A percentile compares a stretch with the other conserved stretches of the same genome.
Conservation (phyloP, 2,329 filamentous ascomycete genomes). For the Cercospora janseana region DNA sequence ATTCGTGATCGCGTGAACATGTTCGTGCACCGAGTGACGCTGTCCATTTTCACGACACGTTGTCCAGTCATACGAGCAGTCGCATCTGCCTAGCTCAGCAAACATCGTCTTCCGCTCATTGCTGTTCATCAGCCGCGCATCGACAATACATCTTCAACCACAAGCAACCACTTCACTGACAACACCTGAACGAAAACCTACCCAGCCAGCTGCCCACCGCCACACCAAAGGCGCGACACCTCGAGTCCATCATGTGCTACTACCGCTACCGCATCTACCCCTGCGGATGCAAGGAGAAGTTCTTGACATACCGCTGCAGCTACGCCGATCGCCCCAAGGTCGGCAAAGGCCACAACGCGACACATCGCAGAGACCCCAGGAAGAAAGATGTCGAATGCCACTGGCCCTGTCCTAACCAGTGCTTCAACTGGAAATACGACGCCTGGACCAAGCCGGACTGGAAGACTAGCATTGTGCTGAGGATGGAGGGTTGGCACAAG, state of each 20-base stretch:
- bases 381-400: conserved; percentile 3
- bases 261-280: conserved; percentile 13
- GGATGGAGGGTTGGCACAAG: conserved; percentile 5
- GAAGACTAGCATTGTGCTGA: conserved; percentile 10
- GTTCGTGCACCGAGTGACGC: neutral
- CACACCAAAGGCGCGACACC: no score
- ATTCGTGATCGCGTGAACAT: no score
- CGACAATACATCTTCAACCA: neutral
- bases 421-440: conserved; percentile 3
- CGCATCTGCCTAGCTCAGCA: neutral
- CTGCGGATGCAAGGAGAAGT: conserved; percentile 16
- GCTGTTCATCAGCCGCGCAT: neutral
- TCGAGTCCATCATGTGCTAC: conserved; percentile 15
- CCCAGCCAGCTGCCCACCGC: neutral
- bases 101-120: neutral
- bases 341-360: conserved; percentile 10
- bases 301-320: conserved; percentile 13
- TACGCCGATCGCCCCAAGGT: conserved; percentile 7
- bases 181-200: conserved; percentile 6
- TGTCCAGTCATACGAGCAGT: conserved; percentile 7
- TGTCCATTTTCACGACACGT: neutral
- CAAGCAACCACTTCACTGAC: conserved; percentile 1
- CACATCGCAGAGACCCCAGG: conserved; percentile 8
- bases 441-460: conserved; percentile 13
- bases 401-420: conserved; percentile 2